phyloP scores from a whole-genome alignment of 768 basidiomycete genomes.

The Serendipita sp. region DNA sequence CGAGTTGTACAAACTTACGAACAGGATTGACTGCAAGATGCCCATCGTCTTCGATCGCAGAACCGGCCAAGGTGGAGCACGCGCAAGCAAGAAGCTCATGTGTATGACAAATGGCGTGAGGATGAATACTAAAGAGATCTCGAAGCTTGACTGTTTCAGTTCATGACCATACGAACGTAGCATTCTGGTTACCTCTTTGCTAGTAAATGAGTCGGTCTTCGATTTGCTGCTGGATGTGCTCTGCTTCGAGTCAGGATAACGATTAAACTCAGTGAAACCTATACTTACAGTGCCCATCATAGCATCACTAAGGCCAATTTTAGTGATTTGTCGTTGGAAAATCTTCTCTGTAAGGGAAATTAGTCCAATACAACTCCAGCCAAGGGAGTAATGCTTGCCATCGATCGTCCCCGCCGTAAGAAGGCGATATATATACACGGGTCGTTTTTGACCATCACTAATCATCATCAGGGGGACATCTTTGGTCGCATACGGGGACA shows the following conservation, averaged over 20 bases:
- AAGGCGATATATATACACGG: slow-evolving; percentile 80
- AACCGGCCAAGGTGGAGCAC: slow-evolving; percentile 28
- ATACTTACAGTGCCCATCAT: slow-evolving; percentile 51
- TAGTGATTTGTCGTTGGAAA: slow-evolving; percentile 86
- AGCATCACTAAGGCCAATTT: slow-evolving; percentile 75
- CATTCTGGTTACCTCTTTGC: slow-evolving; percentile 50
- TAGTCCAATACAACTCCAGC: not conserved
- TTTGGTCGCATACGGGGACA: slow-evolving; percentile 12
- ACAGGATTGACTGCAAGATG: too few species aligned
- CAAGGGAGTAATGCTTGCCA: slow-evolving; percentile 25
- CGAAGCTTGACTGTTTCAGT: slow-evolving; percentile 39
- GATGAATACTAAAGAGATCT: slow-evolving; percentile 82
- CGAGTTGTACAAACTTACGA: slow-evolving; percentile 17
- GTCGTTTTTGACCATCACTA: slow-evolving; percentile 86
- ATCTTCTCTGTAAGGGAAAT: slow-evolving; percentile 51
- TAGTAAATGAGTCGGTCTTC: slow-evolving; percentile 72
- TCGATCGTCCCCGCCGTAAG: slow-evolving; percentile 83
- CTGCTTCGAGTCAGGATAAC: slow-evolving; percentile 11
- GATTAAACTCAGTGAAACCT: not conserved
- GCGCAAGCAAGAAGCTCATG: slow-evolving; percentile 80
- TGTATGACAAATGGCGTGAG: slow-evolving; percentile 68
- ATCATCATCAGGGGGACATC: slow-evolving; percentile 9
- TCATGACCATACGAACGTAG: too few species aligned
- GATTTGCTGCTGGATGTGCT: slow-evolving; percentile 28
- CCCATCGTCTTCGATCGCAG: slow-evolving; percentile 16